Conservation (phyloP, 495 filamentous ascomycete species). For the Neurospora pannonica region DNA sequence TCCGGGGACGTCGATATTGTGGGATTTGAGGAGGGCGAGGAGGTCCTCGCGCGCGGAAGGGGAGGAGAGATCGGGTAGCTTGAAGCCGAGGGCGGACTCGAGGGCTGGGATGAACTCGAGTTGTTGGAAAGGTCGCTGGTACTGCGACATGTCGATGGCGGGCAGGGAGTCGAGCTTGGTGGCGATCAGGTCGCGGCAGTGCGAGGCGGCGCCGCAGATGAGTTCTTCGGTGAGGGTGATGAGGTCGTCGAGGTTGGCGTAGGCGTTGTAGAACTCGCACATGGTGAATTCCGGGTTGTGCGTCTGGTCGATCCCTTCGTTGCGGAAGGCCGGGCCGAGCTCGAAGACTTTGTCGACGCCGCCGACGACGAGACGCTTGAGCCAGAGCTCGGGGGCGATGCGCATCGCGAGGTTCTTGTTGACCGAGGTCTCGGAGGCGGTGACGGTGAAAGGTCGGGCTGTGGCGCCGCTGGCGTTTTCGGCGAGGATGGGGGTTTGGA, state of each 20-base stretch:
- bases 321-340: constrained; percentile 83
- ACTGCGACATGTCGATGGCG: constrained; percentile 35
- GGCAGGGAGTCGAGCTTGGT: constrained; percentile 38
- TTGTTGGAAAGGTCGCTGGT: constrained; percentile 41
- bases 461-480: constrained; percentile 69
- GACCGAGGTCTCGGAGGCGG: constrained; percentile 54
- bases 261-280: constrained; percentile 92
- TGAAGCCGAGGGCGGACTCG: constrained; percentile 51
- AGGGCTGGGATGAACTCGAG: constrained; percentile 79
- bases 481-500: constrained; percentile 80
- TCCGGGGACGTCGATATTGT: constrained; percentile 37
- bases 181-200: constrained; percentile 41
- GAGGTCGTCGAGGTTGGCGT: constrained; percentile 66
- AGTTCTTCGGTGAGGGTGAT: constrained; percentile 65
- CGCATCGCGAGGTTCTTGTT: constrained; percentile 61
- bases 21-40: constrained; percentile 43
- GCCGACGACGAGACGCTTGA: constrained; percentile 93
- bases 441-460: constrained; percentile 76
- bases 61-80: constrained; percentile 58
- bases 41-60: constrained; percentile 48
- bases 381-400: constrained; percentile 87
- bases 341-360: constrained; percentile 91
- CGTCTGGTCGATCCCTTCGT: constrained; percentile 91
- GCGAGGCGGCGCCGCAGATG: constrained; percentile 46
- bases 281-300: constrained; percentile 98